A percentile compares a stretch with the other conserved stretches of the same genome.
These are phyloP conservation scores for Musa troglodytarum DNA, from an alignment of 176 grass and related monocot genomes.

Conservation along the genomic window DNA sequence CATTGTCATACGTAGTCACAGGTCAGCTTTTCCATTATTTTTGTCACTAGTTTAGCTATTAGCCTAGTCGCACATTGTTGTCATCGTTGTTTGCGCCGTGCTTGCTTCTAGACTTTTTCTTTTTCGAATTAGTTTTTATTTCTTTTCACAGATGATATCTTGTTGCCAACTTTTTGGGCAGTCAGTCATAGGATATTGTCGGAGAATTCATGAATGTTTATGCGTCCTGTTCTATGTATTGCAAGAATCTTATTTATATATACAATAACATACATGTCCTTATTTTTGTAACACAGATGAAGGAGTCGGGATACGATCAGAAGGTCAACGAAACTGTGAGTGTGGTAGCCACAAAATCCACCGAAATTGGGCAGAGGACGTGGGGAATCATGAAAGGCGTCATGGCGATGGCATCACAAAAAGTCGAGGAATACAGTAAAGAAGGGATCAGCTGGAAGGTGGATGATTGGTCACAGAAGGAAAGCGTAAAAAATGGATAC, in stretches of 20 bases:
- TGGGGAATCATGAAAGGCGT: constrained; percentile 99
- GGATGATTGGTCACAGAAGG: constrained; percentile 54
- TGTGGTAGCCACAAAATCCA: constrained; percentile 77
- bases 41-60: too few relatives aligned
- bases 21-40: too few relatives aligned
- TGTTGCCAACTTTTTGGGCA: not conserved
- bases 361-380: constrained; percentile 78
- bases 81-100: too few relatives aligned
- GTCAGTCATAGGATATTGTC: not conserved
- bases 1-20: too few relatives aligned
- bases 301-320: constrained; percentile 88
- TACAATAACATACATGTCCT: not conserved
- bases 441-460: constrained; percentile 67
- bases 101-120: not conserved
- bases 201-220: not conserved
- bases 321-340: constrained; percentile 95
- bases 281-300: constrained; percentile 50
- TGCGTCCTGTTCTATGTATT: not conserved
- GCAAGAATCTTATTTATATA: not conserved
- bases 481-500: constrained; percentile 39
- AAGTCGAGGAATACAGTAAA: constrained; percentile 83
- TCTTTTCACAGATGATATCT: not conserved
- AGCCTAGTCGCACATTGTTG: too few relatives aligned
- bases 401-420: constrained; percentile 79
- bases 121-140: not conserved